Evolutionary conservation across 1,139 yeast species (phyloP).

Genomic region (Geotrichum reessii): DNA sequence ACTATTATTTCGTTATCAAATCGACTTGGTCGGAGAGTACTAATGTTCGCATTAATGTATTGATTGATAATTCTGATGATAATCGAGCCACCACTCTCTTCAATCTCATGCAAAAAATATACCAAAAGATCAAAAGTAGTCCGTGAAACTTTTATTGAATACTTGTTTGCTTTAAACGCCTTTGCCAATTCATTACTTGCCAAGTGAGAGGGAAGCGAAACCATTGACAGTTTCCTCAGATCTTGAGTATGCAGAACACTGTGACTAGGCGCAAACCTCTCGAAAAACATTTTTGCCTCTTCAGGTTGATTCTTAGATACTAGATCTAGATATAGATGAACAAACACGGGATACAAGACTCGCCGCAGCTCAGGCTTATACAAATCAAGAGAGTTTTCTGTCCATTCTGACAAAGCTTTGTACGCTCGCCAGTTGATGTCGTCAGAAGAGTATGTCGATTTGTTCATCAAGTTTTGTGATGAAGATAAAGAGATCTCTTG

Average conservation of each 20-base stretch:
- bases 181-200: constrained; percentile 77
- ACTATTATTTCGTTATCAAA: constrained; percentile 29
- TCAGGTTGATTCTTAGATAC: constrained; percentile 55
- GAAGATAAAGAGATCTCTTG: constrained; percentile 47
- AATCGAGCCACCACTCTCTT: constrained; percentile 85
- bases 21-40: constrained; percentile 36
- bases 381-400: constrained; percentile 82
- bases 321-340: constrained; percentile 78
- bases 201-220: constrained; percentile 74
- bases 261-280: constrained; percentile 69
- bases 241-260: constrained; percentile 73
- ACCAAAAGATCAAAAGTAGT: constrained; percentile 80
- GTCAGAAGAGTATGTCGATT: neutral
- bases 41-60: constrained; percentile 64
- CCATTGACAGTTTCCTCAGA: constrained; percentile 61
- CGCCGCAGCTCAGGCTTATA: constrained; percentile 85
- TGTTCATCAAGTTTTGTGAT: neutral
- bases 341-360: constrained; percentile 81
- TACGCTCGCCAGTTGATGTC: constrained; percentile 51
- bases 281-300: constrained; percentile 68
- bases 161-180: constrained; percentile 67
- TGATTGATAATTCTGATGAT: constrained; percentile 82
- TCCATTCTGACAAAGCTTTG: constrained; percentile 77
- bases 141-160: constrained; percentile 69
- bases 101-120: constrained; percentile 86